phyloP scores from a whole-genome alignment of 2,329 filamentous ascomycete species.

The Pseudovirgaria hyperparasitica region DNA sequence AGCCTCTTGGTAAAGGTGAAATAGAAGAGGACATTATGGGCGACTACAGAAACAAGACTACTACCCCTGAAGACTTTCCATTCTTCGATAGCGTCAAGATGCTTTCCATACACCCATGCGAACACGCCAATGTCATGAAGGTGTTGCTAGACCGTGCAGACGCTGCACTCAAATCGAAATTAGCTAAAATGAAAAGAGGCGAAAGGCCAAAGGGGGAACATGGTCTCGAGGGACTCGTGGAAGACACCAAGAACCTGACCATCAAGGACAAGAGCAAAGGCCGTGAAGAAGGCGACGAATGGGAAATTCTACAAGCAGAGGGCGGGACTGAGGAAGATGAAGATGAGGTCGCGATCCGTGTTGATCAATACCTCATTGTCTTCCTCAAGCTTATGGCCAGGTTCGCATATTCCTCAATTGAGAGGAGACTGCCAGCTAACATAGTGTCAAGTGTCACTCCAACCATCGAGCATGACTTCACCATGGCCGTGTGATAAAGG shows the following conservation, averaged over 20 bases:
- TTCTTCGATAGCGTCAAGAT: conserved; percentile 93
- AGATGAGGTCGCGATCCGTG: conserved; percentile 68
- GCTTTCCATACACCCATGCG: conserved; percentile 93
- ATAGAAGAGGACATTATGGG: conserved; percentile 98
- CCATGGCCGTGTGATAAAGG: conserved; percentile 82
- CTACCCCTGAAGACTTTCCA: conserved; percentile 93
- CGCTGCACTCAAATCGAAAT: conserved; percentile 75
- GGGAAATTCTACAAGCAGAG: conserved; percentile 47
- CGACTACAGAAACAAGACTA: conserved; percentile 97
- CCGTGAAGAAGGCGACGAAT: conserved; percentile 39
- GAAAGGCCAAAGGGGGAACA: conserved; percentile 37
- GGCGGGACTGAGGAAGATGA: conserved; percentile 46
- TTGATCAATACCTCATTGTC: conserved; percentile 81
- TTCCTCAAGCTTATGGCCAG: conserved; percentile 64
- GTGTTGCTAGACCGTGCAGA: conserved; percentile 90
- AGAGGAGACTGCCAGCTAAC: conserved; percentile 36
- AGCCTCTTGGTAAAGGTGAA: conserved; percentile 65
- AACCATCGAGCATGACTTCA: conserved; percentile 95
- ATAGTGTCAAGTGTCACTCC: conserved; percentile 80
- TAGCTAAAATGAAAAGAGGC: conserved; percentile 63
- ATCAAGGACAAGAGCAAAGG: conserved; percentile 30
- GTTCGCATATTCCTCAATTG: conserved; percentile 13
- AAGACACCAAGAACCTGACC: conserved; percentile 57
- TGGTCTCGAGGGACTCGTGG: conserved; percentile 76
- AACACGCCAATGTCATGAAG: conserved; percentile 97